Conservation (phyloP, 2,329 filamentous ascomycete species). For the Sporothrix pallida region DNA sequence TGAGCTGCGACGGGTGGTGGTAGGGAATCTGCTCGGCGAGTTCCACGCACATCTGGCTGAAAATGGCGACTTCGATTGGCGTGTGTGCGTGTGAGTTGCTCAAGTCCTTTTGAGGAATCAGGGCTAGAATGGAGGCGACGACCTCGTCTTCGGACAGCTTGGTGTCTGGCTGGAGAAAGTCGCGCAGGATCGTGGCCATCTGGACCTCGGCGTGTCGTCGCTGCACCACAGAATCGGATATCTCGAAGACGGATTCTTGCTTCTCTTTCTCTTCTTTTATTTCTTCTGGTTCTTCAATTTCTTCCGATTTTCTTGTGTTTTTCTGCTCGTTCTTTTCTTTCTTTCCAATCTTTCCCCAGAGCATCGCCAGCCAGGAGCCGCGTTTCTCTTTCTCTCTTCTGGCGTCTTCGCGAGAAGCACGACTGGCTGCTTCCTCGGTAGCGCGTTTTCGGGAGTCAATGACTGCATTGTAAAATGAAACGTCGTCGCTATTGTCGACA, state of each 20-base stretch:
- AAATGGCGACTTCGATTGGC: not conserved
- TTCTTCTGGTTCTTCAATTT: too few species aligned
- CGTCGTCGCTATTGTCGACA: conserved; percentile 21
- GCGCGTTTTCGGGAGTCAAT: too few species aligned
- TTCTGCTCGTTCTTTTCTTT: not conserved
- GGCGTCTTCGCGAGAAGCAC: not conserved
- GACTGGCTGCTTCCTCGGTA: not conserved
- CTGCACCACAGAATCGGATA: too few species aligned
- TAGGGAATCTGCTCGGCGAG: conserved; percentile 28
- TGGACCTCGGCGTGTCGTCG: not conserved
- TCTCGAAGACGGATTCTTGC: too few species aligned
- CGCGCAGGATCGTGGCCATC: conserved; percentile 1
- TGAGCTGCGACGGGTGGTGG: conserved; percentile 26
- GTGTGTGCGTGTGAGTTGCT: not conserved
- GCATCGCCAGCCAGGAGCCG: not conserved
- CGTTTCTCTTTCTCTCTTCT: not conserved
- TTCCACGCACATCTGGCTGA: conserved; percentile 18
- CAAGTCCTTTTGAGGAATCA: not conserved
- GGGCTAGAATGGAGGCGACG: not conserved
- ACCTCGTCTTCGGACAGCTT: not conserved
- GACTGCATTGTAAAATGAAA: too few species aligned
- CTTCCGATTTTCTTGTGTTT: not conserved
- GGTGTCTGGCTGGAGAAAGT: conserved; percentile 26
- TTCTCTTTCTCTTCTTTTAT: too few species aligned
- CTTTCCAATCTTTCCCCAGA: not conserved